phyloP scores from a whole-genome alignment of 768 basidiomycete genomes.

The Psilocybe cyanescens region DNA sequence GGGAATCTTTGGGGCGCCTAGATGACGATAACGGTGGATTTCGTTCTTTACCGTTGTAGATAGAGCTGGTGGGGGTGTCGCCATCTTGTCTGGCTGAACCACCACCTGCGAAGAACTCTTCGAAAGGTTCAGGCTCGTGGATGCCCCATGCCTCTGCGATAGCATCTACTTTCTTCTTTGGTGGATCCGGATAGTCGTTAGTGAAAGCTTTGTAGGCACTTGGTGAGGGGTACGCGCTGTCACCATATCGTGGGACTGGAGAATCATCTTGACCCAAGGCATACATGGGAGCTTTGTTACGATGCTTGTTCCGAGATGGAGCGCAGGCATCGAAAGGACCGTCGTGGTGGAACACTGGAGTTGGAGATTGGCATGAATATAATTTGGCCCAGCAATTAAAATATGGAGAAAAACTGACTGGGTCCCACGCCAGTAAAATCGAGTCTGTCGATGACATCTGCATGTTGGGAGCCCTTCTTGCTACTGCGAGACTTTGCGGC shows the following conservation, averaged over 20 bases:
- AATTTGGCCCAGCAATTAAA: constrained; percentile 5
- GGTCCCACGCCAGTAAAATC: constrained; percentile 86
- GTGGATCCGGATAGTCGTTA: constrained; percentile 57
- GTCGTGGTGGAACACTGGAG: constrained; percentile 87
- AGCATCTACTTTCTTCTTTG: constrained; percentile 87
- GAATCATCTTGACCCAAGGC: constrained; percentile 65
- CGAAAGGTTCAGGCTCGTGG: constrained; percentile 89
- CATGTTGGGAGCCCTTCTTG: constrained; percentile 80
- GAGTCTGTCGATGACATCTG: constrained; percentile 88
- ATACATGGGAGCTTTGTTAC: constrained; percentile 79
- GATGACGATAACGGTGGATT: constrained; percentile 34
- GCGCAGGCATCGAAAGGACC: constrained; percentile 93
- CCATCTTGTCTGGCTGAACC: constrained; percentile 51
- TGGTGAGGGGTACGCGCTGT: constrained; percentile 58
- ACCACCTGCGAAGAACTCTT: constrained; percentile 87
- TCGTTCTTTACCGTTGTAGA: constrained; percentile 64
- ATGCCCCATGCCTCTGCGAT: constrained; percentile 94
- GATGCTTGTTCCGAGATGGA: constrained; percentile 84
- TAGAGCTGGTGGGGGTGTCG: constrained; percentile 68
- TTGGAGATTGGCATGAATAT: constrained; percentile 19
- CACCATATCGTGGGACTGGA: constrained; percentile 35
- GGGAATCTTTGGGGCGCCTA: constrained; percentile 50
- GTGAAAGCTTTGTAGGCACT: constrained; percentile 50
- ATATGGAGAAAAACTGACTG: constrained; percentile 49
- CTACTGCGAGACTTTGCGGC: constrained; percentile 49